Evolutionary conservation across 441 rosid species (phyloP), one percentile per base, ranked within the genome.

Genomic region (Arabidopsis hybrid): DNA sequence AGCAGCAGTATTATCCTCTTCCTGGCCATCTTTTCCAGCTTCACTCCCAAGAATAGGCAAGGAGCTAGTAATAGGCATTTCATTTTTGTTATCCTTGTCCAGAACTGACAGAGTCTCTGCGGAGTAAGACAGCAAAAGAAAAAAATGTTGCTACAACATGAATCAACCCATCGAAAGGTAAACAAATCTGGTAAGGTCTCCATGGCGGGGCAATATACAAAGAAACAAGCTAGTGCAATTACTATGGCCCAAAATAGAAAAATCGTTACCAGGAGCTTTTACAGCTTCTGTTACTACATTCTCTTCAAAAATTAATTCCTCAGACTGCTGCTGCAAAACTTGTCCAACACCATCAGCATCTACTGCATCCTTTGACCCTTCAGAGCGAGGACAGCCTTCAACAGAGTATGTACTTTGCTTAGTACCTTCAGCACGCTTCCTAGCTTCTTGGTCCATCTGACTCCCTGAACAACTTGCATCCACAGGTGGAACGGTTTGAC

Each of bases 221-320:
- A 65, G 50, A 77, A 71, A 49, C 66, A 53, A 65, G 55, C 18
- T 65, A 6, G 59, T 26, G 43, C 21, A 52, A 59, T 53, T 51
- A 65, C 32, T 42, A 18, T 67, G 39, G 8, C 65, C 60, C 10
- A 66, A 70, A 65, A 29, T 32, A 47, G 43, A 43, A 38, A 76
- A 72, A 66, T 21, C 45, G 35, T 79, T 73, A 93, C 98, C 99
- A 73, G 88, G 74, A 71, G 58, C 78, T 16, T 75, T 75, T 26
- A 68, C 56, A 40, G 71, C 72, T 66, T 72, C 82, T 60, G 71
- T 63, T 53, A 58, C 83, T 72, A 71, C 21, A 69, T 69, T 83
- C 81, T 79, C 85, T 71, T 84, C 70, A 21, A 59, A 18, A n/a
- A 49, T 29, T 46, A 29, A 64, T 64, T 73, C 85, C 73, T 70